These are phyloP conservation scores for Aquilaria agallochum DNA, from an alignment of 441 rosid species.

Conservation along the genomic window DNA sequence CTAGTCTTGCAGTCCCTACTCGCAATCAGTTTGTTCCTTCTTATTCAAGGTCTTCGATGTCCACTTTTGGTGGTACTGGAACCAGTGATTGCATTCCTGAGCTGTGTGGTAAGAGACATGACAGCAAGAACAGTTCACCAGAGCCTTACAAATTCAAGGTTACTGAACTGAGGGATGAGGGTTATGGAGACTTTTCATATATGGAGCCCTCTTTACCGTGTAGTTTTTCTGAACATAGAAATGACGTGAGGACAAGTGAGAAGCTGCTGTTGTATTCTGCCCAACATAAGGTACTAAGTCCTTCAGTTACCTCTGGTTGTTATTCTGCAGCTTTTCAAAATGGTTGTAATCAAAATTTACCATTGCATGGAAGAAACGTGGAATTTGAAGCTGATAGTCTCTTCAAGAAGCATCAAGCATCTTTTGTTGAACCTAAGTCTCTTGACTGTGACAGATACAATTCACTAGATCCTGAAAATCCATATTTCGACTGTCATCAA, in stretches of 20 bases:
- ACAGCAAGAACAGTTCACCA: slow-evolving; percentile 17
- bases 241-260: slow-evolving; percentile 18
- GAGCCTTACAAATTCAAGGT: slow-evolving; percentile 20
- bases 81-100: background rate
- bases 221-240: slow-evolving; percentile 11
- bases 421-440: slow-evolving; percentile 6
- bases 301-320: slow-evolving; percentile 21
- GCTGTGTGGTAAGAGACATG: slow-evolving; percentile 11
- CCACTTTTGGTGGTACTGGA: slow-evolving; percentile 10
- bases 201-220: slow-evolving; percentile 20
- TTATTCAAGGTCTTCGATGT: slow-evolving; percentile 1
- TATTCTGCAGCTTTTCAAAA: slow-evolving; percentile 17
- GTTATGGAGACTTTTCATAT: slow-evolving; percentile 14
- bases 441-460: slow-evolving; percentile 9
- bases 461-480: slow-evolving; percentile 1
- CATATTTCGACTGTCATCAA: slow-evolving; percentile 15
- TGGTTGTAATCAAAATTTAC: slow-evolving; percentile 7
- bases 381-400: slow-evolving; percentile 16
- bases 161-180: slow-evolving; percentile 13
- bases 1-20: slow-evolving; percentile 13
- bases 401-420: slow-evolving; percentile 1
- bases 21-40: slow-evolving; percentile 18
- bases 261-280: slow-evolving; percentile 16
- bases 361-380: slow-evolving; percentile 17
- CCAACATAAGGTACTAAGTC: slow-evolving; percentile 15